Percentiles rank a stretch among this genome's conserved stretches.
phyloP scores from a whole-genome alignment of 139 green algal species.

The Haematococcus lacustris region DNA sequence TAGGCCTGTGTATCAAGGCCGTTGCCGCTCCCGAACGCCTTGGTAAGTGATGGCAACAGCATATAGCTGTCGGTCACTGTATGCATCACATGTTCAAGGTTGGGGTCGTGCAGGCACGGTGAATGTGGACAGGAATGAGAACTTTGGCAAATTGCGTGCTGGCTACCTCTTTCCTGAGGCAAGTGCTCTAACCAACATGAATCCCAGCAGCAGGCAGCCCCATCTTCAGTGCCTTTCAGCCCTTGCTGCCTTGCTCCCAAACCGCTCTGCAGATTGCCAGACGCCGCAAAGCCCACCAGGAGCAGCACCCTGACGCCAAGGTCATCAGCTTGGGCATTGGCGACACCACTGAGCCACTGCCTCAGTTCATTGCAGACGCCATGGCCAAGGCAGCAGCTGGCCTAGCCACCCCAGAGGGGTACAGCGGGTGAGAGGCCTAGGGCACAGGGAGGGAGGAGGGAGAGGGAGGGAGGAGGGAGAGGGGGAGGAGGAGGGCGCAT shows the following conservation, averaged over 20 bases:
- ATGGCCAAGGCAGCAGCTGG: conserved; percentile 74
- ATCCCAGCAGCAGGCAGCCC: too few species aligned
- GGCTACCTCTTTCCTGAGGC: conserved; percentile 99
- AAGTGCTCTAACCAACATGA: too few species aligned
- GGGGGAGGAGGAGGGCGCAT: background rate
- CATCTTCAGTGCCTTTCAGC: too few species aligned
- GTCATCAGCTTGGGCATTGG: conserved; percentile 97
- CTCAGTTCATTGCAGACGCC: conserved; percentile 72
- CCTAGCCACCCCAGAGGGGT: conserved; percentile 86
- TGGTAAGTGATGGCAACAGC: too few species aligned
- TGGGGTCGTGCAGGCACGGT: conserved; percentile 19
- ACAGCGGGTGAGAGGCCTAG: conserved; percentile 67
- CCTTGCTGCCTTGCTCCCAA: too few species aligned
- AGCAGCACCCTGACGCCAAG: conserved; percentile 87
- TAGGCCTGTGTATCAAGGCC: too few species aligned
- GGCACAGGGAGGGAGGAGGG: background rate
- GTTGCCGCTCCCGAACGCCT: too few species aligned
- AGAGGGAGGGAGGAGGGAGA: background rate
- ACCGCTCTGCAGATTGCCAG: conserved; percentile 89
- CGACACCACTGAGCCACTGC: conserved; percentile 98
- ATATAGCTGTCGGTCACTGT: too few species aligned
- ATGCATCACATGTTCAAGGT: too few species aligned
- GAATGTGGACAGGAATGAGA: conserved; percentile 71
- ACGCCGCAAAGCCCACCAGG: conserved; percentile 83
- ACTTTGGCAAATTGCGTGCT: conserved; percentile 95